Conservation (phyloP, 2,329 filamentous ascomycete species). For the Aspergillus fijiensis region DNA sequence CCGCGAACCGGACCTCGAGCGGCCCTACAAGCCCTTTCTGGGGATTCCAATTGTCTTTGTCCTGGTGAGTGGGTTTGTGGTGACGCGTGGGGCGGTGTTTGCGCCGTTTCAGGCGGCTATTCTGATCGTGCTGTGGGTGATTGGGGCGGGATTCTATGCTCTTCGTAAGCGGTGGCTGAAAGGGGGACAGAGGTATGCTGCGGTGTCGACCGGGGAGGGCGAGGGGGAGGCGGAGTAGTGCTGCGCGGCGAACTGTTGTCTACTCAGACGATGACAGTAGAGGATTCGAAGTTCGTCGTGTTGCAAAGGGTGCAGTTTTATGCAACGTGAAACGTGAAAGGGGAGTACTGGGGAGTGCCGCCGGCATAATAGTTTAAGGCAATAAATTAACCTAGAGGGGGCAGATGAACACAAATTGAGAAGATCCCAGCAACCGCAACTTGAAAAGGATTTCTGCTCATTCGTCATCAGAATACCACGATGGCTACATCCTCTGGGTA, state of each 20-base stretch:
- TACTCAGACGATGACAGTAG: background rate
- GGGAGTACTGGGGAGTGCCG: no score
- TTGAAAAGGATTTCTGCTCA: no score
- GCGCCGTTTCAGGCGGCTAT: constrained; percentile 14
- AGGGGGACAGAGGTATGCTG: background rate
- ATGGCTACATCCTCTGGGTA: background rate
- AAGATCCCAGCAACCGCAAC: no score
- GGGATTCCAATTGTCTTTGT: constrained; percentile 13
- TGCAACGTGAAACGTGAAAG: no score
- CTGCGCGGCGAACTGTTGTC: background rate
- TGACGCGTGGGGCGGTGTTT: constrained; percentile 13
- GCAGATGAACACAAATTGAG: no score
- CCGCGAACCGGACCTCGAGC: constrained; percentile 14
- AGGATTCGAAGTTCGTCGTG: no score
- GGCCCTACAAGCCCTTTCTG: constrained; percentile 17
- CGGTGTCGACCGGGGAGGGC: background rate
- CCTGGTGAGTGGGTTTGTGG: constrained; percentile 16
- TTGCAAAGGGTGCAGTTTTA: no score
- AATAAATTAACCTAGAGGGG: no score
- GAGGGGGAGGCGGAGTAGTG: background rate
- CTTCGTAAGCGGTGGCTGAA: constrained; percentile 8
- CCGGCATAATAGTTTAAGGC: no score
- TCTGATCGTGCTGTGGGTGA: constrained; percentile 13
- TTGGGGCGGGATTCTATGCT: constrained; percentile 12
- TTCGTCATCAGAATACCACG: background rate